Evolutionary conservation across 139 green algal genomes (phyloP).

Genomic region (Chlorella sp.): DNA sequence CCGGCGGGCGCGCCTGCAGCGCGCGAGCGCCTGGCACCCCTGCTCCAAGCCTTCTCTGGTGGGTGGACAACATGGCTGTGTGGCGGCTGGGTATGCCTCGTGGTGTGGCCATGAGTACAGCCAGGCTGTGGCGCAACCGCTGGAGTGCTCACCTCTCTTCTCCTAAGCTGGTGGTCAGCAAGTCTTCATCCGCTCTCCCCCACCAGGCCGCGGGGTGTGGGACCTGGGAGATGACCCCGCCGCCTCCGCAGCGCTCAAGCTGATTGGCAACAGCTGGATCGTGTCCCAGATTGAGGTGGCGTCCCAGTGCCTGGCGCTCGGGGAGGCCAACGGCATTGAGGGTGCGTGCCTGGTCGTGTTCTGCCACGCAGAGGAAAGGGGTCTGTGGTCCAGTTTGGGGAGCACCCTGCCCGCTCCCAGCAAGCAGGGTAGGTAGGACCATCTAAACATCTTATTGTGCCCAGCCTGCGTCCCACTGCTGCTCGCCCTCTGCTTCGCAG

Average conservation of each 20-base stretch:
- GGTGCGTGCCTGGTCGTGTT: background rate
- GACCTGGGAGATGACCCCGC: slow-evolving; percentile 27
- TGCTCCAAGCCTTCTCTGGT: slow-evolving; percentile 11
- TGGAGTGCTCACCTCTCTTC: background rate
- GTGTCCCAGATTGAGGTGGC: slow-evolving; percentile 32
- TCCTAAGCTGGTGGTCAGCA: background rate
- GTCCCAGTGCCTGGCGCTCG: slow-evolving; percentile 29
- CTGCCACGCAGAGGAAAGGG: background rate
- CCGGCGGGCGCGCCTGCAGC: background rate
- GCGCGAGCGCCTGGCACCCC: background rate
- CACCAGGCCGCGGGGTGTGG: slow-evolving; percentile 14
- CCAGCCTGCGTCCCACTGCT: too few relatives aligned
- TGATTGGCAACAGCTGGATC: slow-evolving; percentile 36
- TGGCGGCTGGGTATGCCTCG: background rate
- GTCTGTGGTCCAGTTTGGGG: too few relatives aligned
- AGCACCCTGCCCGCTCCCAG: too few relatives aligned
- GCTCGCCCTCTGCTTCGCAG: background rate
- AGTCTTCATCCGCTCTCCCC: too few relatives aligned
- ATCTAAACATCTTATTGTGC: background rate
- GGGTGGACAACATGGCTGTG: background rate
- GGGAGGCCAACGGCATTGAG: slow-evolving; percentile 8
- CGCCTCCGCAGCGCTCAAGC: slow-evolving; percentile 13
- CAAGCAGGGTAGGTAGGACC: background rate
- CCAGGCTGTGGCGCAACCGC: background rate
- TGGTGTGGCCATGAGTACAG: background rate